Base-by-base conservation (phyloP, 164 flowering plant species). In the Tinospora cordifolia region DNA sequence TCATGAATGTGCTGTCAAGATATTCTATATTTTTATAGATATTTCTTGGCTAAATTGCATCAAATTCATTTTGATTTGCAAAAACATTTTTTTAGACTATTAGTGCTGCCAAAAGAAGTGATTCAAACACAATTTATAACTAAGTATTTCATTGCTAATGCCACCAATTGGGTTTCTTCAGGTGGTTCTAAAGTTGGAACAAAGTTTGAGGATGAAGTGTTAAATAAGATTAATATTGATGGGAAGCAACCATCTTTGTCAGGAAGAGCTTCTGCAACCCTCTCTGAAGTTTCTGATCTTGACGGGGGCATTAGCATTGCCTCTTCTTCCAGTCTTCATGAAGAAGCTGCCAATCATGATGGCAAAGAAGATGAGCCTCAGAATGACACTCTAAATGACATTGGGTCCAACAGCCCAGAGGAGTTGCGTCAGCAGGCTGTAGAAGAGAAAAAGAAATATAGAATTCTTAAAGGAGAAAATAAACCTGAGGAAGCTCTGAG, bases 401-500 rank as follows among this genome's bases (percentile, higher is more conserved):
- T 69, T 66, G 85, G 66, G 63, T 78, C 85, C 38, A 21, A 69
- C 44, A 87, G 79, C 74, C 97, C 97, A 22, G 97, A 92, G 67
- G 90, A 90, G 66, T 78, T 94, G 78, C 96, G 89, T 57, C 88
- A 85, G 70, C 89, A 79, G 75, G 91, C 99, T 65, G 25, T 85
- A 71, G 91, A 89, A 39, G 99, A 94, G 75, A 94, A 89, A 75
- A 82, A 83, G 78, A 89, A 84, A 64, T 86, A 92, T 71, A 89
- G 75, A 80, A 66, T 81, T 77, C 79, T 94, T 3, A 94, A 92
- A 80, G 93, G 87, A 24, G 90, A 90, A 78, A 92, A 93, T 64
- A 92, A 92, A 70, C 58, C 92, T 65, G 95, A 79, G 47, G 96
- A 94, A 83, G 97, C 99, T 65, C 73, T 94, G 47, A 85, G 71